Percentiles rank a stretch among this genome's conserved stretches.
phyloP scores from a whole-genome alignment of 371 early-diverging fungal species.

The Entomophthora muscae region DNA sequence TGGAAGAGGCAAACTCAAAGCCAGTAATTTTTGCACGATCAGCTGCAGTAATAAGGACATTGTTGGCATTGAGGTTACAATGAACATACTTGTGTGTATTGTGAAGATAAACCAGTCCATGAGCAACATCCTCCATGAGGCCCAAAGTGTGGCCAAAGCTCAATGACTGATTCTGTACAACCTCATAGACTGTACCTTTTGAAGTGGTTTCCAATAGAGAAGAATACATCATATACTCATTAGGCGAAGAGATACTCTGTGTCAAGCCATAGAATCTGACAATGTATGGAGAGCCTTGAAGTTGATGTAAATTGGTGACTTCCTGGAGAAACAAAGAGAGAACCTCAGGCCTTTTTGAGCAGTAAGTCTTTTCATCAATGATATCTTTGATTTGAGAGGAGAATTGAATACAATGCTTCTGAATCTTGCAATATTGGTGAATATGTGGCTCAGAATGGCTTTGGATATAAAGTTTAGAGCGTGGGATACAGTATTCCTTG shows the following conservation, averaged over 20 bases:
- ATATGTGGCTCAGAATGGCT: neutral
- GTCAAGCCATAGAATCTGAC: constrained; percentile 2
- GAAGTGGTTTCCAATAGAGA: neutral
- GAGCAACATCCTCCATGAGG: constrained; percentile 4
- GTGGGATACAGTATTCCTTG: neutral
- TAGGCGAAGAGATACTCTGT: neutral
- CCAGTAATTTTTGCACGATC: neutral
- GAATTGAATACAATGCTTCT: neutral
- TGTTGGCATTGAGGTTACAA: neutral
- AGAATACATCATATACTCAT: neutral
- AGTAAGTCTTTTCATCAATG: constrained; percentile 2
- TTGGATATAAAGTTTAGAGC: neutral
- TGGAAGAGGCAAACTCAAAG: neutral
- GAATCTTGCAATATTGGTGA: neutral
- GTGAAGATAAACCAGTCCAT: constrained; percentile 1
- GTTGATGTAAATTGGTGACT: neutral
- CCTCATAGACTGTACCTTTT: neutral
- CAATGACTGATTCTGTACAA: neutral
- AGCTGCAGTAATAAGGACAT: constrained; percentile 2
- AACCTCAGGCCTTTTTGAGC: neutral
- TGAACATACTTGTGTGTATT: neutral
- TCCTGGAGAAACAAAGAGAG: neutral
- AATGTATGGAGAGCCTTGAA: constrained; percentile 5
- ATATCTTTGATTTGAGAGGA: neutral
- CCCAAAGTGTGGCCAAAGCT: neutral